Conservation (phyloP, 2,329 filamentous ascomycete genomes). For the Chrysoporthe austroafricana region DNA sequence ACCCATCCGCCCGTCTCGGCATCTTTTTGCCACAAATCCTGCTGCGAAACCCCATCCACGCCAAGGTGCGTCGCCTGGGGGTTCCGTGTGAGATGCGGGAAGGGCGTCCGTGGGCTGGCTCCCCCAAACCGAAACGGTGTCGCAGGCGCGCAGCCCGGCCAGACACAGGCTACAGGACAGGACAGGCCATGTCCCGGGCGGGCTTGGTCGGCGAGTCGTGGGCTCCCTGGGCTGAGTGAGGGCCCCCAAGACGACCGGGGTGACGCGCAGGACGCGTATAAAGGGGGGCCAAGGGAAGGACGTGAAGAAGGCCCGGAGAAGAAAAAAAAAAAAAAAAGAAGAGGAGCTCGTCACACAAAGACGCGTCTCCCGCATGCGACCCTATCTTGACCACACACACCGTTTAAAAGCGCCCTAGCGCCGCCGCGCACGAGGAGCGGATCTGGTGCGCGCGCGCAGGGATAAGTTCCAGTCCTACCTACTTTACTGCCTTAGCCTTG, state of each 20-base stretch:
- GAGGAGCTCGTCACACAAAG: not conserved
- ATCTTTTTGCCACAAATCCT: constrained; percentile 21
- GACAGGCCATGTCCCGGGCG: constrained; percentile 12
- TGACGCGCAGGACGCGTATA: constrained; percentile 26
- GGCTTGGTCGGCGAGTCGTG: constrained; percentile 19
- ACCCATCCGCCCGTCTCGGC: not conserved
- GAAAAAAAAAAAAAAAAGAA: not conserved
- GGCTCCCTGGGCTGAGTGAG: not conserved
- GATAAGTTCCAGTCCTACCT: constrained; percentile 1
- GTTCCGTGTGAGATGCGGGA: not conserved
- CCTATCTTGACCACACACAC: constrained; percentile 6
- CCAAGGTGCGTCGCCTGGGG: not conserved
- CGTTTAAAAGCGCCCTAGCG: constrained; percentile 11
- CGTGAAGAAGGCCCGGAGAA: not conserved
- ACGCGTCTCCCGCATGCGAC: constrained; percentile 16
- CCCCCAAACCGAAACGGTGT: constrained; percentile 1
- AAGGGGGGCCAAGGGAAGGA: not conserved
- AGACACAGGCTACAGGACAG: not conserved
- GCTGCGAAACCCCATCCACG: constrained; percentile 4
- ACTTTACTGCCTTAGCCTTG: not conserved
- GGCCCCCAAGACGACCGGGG: constrained; percentile 6
- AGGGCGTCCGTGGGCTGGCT: not conserved
- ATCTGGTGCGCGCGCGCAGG: constrained; percentile 20
- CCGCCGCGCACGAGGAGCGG: constrained; percentile 15
- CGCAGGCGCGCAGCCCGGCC: constrained; percentile 6